Evolutionary conservation across 2,329 filamentous ascomycete species (phyloP).

Genomic region (Cadophora luteo-olivacea): DNA sequence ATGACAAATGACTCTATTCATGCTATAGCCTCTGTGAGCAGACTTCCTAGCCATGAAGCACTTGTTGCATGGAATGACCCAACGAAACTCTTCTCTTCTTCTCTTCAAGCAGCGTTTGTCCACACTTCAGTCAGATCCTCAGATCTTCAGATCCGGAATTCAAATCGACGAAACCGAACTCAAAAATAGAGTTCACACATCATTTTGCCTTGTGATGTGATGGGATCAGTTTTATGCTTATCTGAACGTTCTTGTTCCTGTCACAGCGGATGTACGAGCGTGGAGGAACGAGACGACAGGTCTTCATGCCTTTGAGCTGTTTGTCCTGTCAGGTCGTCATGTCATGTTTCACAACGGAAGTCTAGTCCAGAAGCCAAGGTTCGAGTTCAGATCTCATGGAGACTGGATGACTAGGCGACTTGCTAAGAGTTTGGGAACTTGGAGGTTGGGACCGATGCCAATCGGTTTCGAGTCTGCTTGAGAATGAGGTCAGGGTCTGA

Average conservation of each 20-base stretch:
- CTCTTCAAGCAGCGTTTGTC: not conserved
- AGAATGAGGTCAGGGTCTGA: constrained; percentile 1
- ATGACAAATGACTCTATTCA: not conserved
- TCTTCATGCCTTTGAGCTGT: constrained; percentile 11
- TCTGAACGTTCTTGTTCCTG: constrained; percentile 4
- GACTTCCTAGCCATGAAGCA: not conserved
- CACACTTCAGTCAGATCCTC: not conserved
- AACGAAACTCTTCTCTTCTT: not conserved
- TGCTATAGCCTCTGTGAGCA: not conserved
- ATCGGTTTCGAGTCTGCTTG: constrained; percentile 3
- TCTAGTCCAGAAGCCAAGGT: not conserved
- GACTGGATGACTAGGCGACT: not conserved
- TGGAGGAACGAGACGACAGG: constrained; percentile 2
- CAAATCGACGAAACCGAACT: not conserved
- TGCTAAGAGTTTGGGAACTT: not conserved
- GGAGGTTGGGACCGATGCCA: not conserved
- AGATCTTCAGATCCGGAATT: not conserved
- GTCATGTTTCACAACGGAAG: constrained; percentile 1
- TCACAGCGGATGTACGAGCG: constrained; percentile 4
- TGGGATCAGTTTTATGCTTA: not conserved
- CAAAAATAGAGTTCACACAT: constrained; percentile 8
- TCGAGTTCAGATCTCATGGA: constrained; percentile 5
- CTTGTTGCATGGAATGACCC: not conserved
- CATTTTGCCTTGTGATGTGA: not conserved
- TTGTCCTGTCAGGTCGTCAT: constrained; percentile 14